Conservation (phyloP, 768 basidiomycete genomes). For the Auricularia cornea region DNA sequence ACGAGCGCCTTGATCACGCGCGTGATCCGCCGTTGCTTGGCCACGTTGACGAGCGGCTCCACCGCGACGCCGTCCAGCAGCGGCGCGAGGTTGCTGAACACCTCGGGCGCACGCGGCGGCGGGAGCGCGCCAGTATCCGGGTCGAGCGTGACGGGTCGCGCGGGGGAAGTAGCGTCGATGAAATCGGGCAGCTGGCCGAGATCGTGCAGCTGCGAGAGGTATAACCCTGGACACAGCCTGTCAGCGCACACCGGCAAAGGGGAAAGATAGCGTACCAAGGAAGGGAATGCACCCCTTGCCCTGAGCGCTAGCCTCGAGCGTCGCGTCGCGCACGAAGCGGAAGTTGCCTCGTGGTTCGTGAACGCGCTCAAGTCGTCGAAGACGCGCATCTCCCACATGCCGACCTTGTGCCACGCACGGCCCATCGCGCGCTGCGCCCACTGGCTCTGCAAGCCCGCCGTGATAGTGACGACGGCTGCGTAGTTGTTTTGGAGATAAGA, state of each 20-base stretch:
- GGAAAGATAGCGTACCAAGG: conserved; percentile 46
- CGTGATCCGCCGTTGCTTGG: conserved; percentile 79
- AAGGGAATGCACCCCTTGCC: conserved; percentile 67
- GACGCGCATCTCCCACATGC: conserved; percentile 63
- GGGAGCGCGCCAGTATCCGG: conserved; percentile 54
- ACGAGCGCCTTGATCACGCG: conserved; percentile 73
- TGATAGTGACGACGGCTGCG: conserved; percentile 68
- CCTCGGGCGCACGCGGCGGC: conserved; percentile 65
- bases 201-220: conserved; percentile 61
- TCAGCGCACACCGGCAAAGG: no score
- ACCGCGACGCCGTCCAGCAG: conserved; percentile 72
- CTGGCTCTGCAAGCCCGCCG: conserved; percentile 63
- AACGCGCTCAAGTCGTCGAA: conserved; percentile 64
- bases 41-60: conserved; percentile 81
- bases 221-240: conserved; percentile 46
- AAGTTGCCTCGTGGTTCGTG: conserved; percentile 58
- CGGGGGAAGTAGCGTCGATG: conserved; percentile 56
- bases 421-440: conserved; percentile 62
- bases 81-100: conserved; percentile 63
- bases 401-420: conserved; percentile 57
- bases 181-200: conserved; percentile 65
- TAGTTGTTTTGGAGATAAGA: conserved; percentile 71
- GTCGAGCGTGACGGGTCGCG: conserved; percentile 58
- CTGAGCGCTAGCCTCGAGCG: conserved; percentile 38
- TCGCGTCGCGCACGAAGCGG: conserved; percentile 58